phyloP scores from a whole-genome alignment of 1,284 basidiomycete species.

The Microbotryum saponariae region DNA sequence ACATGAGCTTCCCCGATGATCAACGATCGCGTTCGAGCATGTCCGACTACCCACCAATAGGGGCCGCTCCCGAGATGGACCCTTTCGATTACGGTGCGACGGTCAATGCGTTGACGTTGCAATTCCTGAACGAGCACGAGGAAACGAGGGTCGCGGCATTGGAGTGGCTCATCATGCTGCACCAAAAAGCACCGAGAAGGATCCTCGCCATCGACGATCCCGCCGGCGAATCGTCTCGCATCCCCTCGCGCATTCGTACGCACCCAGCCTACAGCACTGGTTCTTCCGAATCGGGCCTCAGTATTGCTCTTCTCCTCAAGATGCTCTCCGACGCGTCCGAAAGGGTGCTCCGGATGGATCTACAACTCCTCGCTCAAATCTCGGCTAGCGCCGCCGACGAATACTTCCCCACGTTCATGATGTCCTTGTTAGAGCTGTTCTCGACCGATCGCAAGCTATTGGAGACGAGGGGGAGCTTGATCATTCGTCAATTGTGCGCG shows the following conservation, averaged over 20 bases:
- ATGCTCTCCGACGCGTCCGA: constrained; percentile 94
- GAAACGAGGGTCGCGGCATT: constrained; percentile 91
- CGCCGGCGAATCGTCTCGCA: constrained; percentile 45
- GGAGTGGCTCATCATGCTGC: constrained; percentile 98
- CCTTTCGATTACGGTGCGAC: constrained; percentile 86
- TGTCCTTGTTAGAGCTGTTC: constrained; percentile 86
- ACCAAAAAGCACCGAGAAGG: constrained; percentile 93
- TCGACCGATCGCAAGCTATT: constrained; percentile 85
- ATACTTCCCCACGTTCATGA: constrained; percentile 94
- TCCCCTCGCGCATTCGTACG: not conserved
- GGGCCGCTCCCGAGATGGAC: constrained; percentile 51
- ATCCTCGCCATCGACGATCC: constrained; percentile 94
- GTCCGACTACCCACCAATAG: constrained; percentile 11
- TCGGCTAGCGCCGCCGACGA: constrained; percentile 81
- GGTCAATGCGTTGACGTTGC: constrained; percentile 82
- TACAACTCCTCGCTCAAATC: constrained; percentile 93
- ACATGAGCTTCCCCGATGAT: constrained; percentile 1
- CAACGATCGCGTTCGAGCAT: constrained; percentile 12
- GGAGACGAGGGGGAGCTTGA: constrained; percentile 87
- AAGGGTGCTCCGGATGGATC: constrained; percentile 92
- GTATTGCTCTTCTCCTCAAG: constrained; percentile 74
- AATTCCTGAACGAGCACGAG: constrained; percentile 92
- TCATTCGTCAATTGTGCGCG: constrained; percentile 89
- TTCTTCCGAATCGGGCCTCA: constrained; percentile 45
- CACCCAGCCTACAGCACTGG: not conserved